These are phyloP conservation scores for Globisporangium acanthophoron DNA, from an alignment of 352 stramenopile genomes.

Conservation along the genomic window DNA sequence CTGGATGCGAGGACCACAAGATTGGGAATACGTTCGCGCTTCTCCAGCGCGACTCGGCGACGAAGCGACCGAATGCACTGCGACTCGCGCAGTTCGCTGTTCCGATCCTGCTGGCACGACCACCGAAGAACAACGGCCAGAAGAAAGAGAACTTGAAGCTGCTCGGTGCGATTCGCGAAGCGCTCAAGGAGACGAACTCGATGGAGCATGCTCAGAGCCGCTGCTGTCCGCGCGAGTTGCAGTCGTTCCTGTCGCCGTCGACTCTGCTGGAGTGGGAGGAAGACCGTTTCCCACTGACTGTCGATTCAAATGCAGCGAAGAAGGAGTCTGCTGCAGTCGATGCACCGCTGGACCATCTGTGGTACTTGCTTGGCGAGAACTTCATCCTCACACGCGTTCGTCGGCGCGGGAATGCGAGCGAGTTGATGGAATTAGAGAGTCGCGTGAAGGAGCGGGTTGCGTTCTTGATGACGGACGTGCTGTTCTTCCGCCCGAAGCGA, in stretches of 20 bases:
- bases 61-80: constrained; percentile 20
- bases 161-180: constrained; percentile 45
- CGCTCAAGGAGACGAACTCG: constrained; percentile 19
- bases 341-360: constrained; percentile 42
- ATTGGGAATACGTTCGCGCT: constrained; percentile 28
- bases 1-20: constrained; percentile 57
- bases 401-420: constrained; percentile 45
- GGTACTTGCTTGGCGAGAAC: constrained; percentile 71
- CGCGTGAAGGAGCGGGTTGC: constrained; percentile 48
- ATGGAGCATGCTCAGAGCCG: constrained; percentile 4
- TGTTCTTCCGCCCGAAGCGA: constrained; percentile 51
- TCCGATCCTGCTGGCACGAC: constrained; percentile 45
- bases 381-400: constrained; percentile 57
- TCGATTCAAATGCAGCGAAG: not conserved
- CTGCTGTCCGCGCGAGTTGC: constrained; percentile 3
- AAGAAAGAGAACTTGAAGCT: constrained; percentile 76
- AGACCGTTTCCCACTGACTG: constrained; percentile 2
- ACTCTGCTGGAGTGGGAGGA: constrained; percentile 26
- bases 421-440: constrained; percentile 57
- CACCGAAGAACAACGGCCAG: constrained; percentile 58
- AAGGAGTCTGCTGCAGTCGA: not conserved
- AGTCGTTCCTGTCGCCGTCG: constrained; percentile 34
- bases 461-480: constrained; percentile 55
- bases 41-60: constrained; percentile 12
- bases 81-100: constrained; percentile 47